Evolutionary conservation across 225 moss, liverwort and hornwort genomes (phyloP).

Genomic region (Thuidium tamariscinum): DNA sequence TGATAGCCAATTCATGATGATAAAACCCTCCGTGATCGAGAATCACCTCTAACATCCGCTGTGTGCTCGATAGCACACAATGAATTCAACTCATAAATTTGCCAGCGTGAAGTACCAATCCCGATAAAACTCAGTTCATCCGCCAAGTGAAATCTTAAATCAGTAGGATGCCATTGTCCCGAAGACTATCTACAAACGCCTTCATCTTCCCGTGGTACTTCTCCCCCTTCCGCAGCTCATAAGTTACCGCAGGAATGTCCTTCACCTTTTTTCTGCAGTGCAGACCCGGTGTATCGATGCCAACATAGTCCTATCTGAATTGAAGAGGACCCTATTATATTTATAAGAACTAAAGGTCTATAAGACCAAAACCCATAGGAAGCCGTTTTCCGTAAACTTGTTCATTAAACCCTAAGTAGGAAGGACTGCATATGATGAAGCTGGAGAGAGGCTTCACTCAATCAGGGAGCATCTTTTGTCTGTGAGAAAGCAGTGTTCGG

Average conservation of each 20-base stretch:
- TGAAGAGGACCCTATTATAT: background rate
- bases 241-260: slow-evolving; percentile 59
- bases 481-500: too few species aligned
- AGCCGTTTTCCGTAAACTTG: background rate
- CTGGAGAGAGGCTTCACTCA: too few species aligned
- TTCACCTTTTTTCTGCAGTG: slow-evolving; percentile 27
- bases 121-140: background rate
- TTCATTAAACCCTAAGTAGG: background rate
- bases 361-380: background rate
- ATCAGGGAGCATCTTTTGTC: too few species aligned
- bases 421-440: too few species aligned
- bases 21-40: background rate
- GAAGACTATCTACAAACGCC: slow-evolving; percentile 50
- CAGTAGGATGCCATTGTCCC: slow-evolving; percentile 50
- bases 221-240: slow-evolving; percentile 46
- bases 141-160: slow-evolving; percentile 1
- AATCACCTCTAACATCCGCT: background rate
- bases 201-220: slow-evolving; percentile 63
- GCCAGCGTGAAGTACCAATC: background rate
- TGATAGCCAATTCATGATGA: background rate
- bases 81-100: background rate
- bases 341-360: background rate
- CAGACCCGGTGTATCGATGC: background rate
- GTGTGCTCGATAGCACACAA: background rate
- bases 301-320: background rate